phyloP scores from a whole-genome alignment of 139 green algal species.

The Volvox africanus region DNA sequence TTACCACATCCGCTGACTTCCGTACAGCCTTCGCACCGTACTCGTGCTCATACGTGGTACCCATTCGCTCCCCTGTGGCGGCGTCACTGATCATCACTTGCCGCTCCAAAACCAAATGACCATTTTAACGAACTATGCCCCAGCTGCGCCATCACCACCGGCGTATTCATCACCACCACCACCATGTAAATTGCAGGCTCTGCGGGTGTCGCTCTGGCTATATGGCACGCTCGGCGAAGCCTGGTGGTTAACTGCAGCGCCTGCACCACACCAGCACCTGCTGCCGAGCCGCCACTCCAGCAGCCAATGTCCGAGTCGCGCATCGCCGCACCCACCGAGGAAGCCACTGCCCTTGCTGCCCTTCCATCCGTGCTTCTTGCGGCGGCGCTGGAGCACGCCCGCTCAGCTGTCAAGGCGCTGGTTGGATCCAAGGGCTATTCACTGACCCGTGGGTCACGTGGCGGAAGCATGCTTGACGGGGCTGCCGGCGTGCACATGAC shows the following conservation, averaged over 20 bases:
- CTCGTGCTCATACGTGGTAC: too few species aligned
- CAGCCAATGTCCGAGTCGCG: neutral
- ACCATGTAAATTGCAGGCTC: constrained; percentile 3
- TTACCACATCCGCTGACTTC: too few species aligned
- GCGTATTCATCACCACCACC: neutral
- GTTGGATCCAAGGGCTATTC: neutral
- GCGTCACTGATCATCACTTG: too few species aligned
- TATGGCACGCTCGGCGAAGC: constrained; percentile 14
- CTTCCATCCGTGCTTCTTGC: constrained; percentile 6
- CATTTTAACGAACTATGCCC: too few species aligned
- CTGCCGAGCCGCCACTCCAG: neutral
- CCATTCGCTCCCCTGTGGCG: too few species aligned
- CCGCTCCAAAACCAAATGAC: too few species aligned
- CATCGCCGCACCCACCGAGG: neutral
- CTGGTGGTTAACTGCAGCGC: neutral
- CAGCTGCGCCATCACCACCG: neutral
- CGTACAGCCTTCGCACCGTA: too few species aligned
- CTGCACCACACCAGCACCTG: neutral
- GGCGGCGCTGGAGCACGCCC: constrained; percentile 20
- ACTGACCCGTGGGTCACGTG: neutral
- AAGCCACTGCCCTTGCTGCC: neutral
- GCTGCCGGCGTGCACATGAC: constrained; percentile 30
- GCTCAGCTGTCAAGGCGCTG: neutral
- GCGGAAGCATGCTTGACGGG: constrained; percentile 27
- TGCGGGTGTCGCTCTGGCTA: constrained; percentile 31